Evolutionary conservation across 148 eudicot genomes (phyloP), one percentile per base, ranked within the genome.

Genomic region (Spergularia marina): DNA sequence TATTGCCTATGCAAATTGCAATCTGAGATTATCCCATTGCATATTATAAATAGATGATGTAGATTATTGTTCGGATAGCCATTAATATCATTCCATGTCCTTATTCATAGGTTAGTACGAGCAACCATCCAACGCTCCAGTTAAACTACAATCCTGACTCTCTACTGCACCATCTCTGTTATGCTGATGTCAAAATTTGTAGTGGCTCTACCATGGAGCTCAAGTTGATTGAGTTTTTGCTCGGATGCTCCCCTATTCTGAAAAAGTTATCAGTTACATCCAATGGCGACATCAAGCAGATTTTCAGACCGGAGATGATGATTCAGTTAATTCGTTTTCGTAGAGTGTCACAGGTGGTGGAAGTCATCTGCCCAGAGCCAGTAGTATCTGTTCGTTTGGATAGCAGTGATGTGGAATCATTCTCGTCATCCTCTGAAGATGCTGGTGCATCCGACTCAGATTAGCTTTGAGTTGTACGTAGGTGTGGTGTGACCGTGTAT

Each of bases 201-300:
- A 39, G 36, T 30, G 75, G 64, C 57, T 69, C 78, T 6, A 53
- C 0, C 51, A 30, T 52, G 7, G 82, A 80, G 76, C 75, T 80
- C 66, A 80, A 80, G 67, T 18, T 80, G 52, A 75, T 80, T 11
- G 82, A 80, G 53, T 30, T 75, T 49, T 63, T 80, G 72, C 82
- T 80, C 4, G 75, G 66, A 44, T 70, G 72, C 58, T 75, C 82
- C 23, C 82, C 82, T 13, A 40, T 65, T 20, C 75, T 80, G 40
- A 74, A 80, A 51, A 56, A 55, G 13, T 18, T 80, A 49, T 70
- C 60, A 53, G 39, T 79, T 14, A 12, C 77, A 67, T 74, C 44
- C n/a, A 36, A 23, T 40, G 44, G 44, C n/a, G 9, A 36, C 11
- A 58, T 70, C 21, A 62, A 23, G 52, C 11, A 0, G 21, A 53